phyloP scores from a whole-genome alignment of 495 filamentous ascomycete species.

The Cetradonia linearis region DNA sequence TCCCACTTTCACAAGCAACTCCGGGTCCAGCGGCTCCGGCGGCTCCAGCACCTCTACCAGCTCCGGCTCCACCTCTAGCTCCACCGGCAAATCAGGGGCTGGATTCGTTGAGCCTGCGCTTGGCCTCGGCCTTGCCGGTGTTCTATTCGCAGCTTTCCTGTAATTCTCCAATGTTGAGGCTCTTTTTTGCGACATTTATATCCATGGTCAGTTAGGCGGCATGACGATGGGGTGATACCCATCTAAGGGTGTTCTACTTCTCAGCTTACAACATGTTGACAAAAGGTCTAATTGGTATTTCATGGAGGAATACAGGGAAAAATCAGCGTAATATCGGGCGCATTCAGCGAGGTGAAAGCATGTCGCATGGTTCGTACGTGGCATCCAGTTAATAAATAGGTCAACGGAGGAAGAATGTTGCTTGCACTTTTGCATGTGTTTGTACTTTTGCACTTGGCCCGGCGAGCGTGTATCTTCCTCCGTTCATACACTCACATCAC shows the following conservation, averaged over 20 bases:
- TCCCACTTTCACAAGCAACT: conserved; percentile 23
- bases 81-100: conserved; percentile 9
- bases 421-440: background rate
- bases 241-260: background rate
- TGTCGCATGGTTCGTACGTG: background rate
- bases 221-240: background rate
- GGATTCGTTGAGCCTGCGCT: conserved; percentile 24
- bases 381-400: conserved; percentile 4
- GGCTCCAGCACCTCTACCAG: conserved; percentile 2
- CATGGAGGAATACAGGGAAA: background rate
- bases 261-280: conserved; percentile 3
- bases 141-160: conserved; percentile 40
- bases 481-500: background rate
- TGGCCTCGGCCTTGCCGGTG: conserved; percentile 34
- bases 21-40: conserved; percentile 27
- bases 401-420: conserved; percentile 4
- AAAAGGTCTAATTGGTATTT: conserved; percentile 10
- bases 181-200: background rate
- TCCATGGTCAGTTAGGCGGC: conserved; percentile 5
- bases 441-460: background rate
- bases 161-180: conserved; percentile 21
- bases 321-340: background rate
- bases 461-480: background rate
- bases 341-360: conserved; percentile 5
- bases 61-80: conserved; percentile 11